Percentiles rank a stretch among this genome's conserved stretches.
Evolutionary conservation across 768 basidiomycete species (phyloP).

Genomic region (Asterophora lycoperdoides): DNA sequence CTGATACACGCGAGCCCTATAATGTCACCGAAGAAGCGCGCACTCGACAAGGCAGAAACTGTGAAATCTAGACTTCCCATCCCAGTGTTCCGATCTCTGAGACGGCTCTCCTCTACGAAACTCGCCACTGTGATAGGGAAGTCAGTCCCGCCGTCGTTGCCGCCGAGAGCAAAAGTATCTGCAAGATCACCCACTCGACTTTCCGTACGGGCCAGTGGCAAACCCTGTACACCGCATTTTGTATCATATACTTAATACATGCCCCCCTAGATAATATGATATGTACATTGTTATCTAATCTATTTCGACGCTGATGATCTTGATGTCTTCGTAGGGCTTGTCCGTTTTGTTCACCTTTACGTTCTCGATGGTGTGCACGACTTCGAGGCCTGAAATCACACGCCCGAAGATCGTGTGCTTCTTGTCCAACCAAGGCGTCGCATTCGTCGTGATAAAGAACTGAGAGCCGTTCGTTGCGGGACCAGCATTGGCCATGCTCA

Average conservation of each 20-base stretch:
- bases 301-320: slow-evolving; percentile 76
- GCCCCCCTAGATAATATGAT: slow-evolving; percentile 12
- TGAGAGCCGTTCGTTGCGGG: slow-evolving; percentile 91
- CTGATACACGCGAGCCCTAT: neutral
- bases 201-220: slow-evolving; percentile 4
- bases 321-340: slow-evolving; percentile 92
- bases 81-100: slow-evolving; percentile 20
- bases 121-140: neutral
- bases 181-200: slow-evolving; percentile 8
- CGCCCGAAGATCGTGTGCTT: slow-evolving; percentile 94
- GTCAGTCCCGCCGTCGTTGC: neutral
- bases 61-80: slow-evolving; percentile 21
- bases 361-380: slow-evolving; percentile 89
- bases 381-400: slow-evolving; percentile 81
- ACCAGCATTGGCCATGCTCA: slow-evolving; percentile 95
- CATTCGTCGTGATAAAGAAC: slow-evolving; percentile 96
- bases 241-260: no score
- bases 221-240: no score
- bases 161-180: neutral
- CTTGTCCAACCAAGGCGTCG: slow-evolving; percentile 90
- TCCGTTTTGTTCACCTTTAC: slow-evolving; percentile 81
- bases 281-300: slow-evolving; percentile 37
- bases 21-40: neutral
- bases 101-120: slow-evolving; percentile 16
- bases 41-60: neutral